Percentiles rank a stretch among this genome's conserved stretches.
phyloP scores from a whole-genome alignment of 2,329 filamentous ascomycete species.

The Aspergillus versicolor region DNA sequence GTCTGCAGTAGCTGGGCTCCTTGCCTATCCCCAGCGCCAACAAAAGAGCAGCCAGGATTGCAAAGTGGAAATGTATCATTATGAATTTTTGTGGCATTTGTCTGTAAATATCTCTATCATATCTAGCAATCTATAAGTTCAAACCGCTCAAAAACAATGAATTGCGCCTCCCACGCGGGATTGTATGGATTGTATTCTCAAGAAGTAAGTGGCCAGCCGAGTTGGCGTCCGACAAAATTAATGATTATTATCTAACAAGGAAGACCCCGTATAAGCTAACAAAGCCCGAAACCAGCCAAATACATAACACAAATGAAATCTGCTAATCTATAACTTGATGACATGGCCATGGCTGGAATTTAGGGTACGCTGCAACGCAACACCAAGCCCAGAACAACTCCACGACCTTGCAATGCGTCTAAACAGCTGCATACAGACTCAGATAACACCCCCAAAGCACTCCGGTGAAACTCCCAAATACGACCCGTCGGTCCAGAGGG shows the following conservation, averaged over 20 bases:
- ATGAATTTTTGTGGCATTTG: background rate
- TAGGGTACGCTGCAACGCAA: no score
- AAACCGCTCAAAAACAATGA: no score
- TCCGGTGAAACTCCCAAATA: slow-evolving; percentile 71
- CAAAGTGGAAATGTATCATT: slow-evolving; percentile 4
- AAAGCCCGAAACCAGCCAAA: no score
- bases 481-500: slow-evolving; percentile 67
- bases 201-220: no score
- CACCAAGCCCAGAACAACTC: background rate
- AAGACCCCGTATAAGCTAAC: no score
- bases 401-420: background rate
- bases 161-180: no score
- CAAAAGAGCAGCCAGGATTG: background rate
- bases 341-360: no score
- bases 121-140: background rate
- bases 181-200: no score
- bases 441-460: slow-evolving; percentile 74
- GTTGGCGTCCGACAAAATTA: no score
- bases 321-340: no score
- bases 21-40: background rate
- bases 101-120: background rate
- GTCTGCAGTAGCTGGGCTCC: slow-evolving; percentile 2
- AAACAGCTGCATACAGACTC: slow-evolving; percentile 55
- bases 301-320: no score
- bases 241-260: no score